Evolutionary conservation across 331 rosid species (phyloP).

Genomic region (Pyracantha coccinea): DNA sequence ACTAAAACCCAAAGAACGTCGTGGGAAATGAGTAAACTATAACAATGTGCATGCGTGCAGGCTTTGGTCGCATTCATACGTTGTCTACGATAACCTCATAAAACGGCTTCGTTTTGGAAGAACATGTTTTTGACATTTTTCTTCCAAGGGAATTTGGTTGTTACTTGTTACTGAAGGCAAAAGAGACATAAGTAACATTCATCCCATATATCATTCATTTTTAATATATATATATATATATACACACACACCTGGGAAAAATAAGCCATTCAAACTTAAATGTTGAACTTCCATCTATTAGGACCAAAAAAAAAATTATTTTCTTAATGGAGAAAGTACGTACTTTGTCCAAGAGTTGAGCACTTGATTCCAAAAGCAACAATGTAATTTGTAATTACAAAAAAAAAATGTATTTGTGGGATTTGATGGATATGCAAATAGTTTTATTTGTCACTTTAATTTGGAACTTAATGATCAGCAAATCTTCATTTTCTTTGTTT

Average conservation of each 20-base stretch:
- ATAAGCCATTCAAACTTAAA: not conserved
- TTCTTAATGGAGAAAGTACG: not conserved
- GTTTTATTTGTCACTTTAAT: not conserved
- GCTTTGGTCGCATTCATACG: not conserved
- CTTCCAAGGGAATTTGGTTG: not conserved
- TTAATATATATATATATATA: too few relatives aligned
- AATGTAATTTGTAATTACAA: not conserved
- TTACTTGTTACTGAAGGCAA: not conserved
- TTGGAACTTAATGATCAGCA: not conserved
- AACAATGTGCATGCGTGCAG: not conserved
- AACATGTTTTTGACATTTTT: constrained; percentile 1
- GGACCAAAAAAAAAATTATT: not conserved
- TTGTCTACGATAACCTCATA: not conserved
- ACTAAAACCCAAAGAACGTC: not conserved
- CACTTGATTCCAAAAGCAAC: not conserved
- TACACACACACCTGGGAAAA: not conserved
- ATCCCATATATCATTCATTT: too few relatives aligned
- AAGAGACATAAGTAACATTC: not conserved
- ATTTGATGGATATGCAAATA: not conserved
- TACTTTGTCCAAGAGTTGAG: not conserved
- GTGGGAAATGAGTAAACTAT: too few relatives aligned
- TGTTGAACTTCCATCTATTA: not conserved
- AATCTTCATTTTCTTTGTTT: too few relatives aligned
- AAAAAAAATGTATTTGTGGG: not conserved
- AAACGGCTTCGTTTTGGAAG: constrained; percentile 1